A percentile compares a stretch with the other conserved stretches of the same genome.
These are phyloP conservation scores for Physcomitrellopsis africana DNA, from an alignment of 225 moss, liverwort and hornwort species.

Conservation along the genomic window DNA sequence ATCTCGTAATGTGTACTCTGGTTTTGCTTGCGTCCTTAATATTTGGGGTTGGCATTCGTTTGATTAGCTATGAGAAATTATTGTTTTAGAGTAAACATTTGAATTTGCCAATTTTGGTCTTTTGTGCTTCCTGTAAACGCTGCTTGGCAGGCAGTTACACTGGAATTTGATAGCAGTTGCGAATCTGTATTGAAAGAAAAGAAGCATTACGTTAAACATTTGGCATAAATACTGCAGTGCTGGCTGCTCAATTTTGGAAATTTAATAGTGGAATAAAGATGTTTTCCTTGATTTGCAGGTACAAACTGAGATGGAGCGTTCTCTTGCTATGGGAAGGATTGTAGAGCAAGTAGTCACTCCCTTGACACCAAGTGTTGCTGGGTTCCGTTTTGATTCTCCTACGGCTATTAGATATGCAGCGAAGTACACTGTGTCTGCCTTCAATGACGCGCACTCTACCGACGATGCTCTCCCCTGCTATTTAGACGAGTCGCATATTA, in stretches of 20 bases:
- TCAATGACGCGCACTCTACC: conserved; percentile 45
- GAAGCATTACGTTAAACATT: too few species aligned
- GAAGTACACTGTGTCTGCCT: conserved; percentile 67
- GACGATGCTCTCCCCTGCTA: conserved; percentile 72
- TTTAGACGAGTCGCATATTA: conserved; percentile 87
- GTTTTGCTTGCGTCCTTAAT: too few species aligned
- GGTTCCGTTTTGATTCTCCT: conserved; percentile 90
- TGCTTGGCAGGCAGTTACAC: neutral
- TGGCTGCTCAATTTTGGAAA: conserved; percentile 14
- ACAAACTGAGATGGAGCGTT: conserved; percentile 85
- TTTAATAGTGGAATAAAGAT: conserved; percentile 8
- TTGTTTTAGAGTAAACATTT: conserved; percentile 7
- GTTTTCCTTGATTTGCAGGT: conserved; percentile 56
- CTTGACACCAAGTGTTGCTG: conserved; percentile 72
- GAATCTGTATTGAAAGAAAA: neutral
- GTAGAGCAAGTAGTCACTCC: conserved; percentile 76
- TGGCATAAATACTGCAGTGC: neutral
- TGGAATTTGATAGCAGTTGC: neutral
- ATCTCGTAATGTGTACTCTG: neutral
- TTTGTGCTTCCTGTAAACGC: neutral
- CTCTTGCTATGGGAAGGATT: conserved; percentile 65
- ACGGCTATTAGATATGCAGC: conserved; percentile 81
- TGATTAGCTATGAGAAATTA: neutral
- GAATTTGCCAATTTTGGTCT: neutral
- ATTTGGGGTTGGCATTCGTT: too few species aligned